Evolutionary conservation across 306 rosid species (phyloP), one percentile per base, ranked within the genome.

Genomic region (Quillaja saponaria): DNA sequence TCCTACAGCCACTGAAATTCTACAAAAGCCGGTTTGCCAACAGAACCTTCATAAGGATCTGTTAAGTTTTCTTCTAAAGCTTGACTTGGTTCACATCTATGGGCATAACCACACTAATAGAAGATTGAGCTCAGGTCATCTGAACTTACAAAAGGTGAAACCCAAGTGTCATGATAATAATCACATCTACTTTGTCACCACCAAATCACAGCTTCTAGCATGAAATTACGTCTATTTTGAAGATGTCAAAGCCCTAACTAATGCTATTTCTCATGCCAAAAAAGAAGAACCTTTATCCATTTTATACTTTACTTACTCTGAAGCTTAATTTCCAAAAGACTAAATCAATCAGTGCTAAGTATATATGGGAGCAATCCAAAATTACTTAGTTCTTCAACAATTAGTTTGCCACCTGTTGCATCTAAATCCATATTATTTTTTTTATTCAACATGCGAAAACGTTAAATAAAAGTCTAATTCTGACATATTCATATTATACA

Each of bases 401-500:
- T 16, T 25, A 14, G 19, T n/a, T 16, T 37, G 47, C 16, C 33
- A 39, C 13, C 38, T 12, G 38, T 12, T 2, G 39, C 11, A 38
- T 18, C 7, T 52, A 38, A 49, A 45, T 47, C 34, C 9, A 55
- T 9, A 4, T 19, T 37, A 20, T 49, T 37, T 50, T 37, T 10
- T 34, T 20, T 55, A 19, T 13, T 13, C 19, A 44, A 10, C 15
- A 42, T 33, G 33, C 21, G 38, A 33, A 62, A 17, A 15, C 14
- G 60, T 19, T 28, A 39, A 55, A 13, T 35, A 42, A 41, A 64
- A 3, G 33, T 37, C 34, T 10, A n/a, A 33, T 57, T 71, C 47
- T 59, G 13, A 17, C 3, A 55, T 63, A 11, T 12, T 19, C n/a
- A n/a, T 33, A 69, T 48, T 37, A 33, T 57, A 72, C 68, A 67